Evolutionary conservation across 306 rosid species (phyloP).

Genomic region (Vigna unguiculata): DNA sequence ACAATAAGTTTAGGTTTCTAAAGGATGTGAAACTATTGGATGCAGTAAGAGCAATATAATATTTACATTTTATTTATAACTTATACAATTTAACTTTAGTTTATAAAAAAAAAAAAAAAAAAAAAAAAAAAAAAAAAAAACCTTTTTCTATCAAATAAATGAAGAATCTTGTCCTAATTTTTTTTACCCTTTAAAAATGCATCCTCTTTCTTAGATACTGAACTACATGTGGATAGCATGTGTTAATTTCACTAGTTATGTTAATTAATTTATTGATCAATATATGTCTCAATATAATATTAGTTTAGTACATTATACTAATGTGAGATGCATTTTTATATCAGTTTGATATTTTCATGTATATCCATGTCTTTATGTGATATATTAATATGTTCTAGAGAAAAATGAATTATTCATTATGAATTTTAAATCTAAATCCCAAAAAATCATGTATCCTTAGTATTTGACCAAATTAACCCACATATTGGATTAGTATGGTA

Average conservation of each 20-base stretch:
- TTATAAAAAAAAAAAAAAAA: too few relatives aligned
- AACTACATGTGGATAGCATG: background rate
- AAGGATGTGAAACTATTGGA: too few relatives aligned
- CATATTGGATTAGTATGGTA: background rate
- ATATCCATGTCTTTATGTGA: background rate
- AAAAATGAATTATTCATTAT: background rate
- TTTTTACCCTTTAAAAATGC: too few relatives aligned
- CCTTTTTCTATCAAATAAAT: too few relatives aligned
- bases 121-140: too few relatives aligned
- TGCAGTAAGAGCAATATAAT: too few relatives aligned
- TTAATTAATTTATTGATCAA: background rate
- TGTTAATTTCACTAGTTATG: background rate
- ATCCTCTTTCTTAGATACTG: too few relatives aligned
- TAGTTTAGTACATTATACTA: background rate
- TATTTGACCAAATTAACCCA: slow-evolving; percentile 12
- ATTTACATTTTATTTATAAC: too few relatives aligned
- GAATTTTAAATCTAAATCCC: background rate
- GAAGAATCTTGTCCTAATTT: too few relatives aligned
- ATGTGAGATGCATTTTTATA: too few relatives aligned
- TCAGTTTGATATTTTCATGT: background rate
- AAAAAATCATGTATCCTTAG: background rate
- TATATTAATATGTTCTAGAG: background rate
- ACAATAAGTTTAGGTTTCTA: too few relatives aligned
- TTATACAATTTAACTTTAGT: too few relatives aligned
- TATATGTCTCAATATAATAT: background rate